Conservation (phyloP, 495 filamentous ascomycete species). For the Penicillium steckii region DNA sequence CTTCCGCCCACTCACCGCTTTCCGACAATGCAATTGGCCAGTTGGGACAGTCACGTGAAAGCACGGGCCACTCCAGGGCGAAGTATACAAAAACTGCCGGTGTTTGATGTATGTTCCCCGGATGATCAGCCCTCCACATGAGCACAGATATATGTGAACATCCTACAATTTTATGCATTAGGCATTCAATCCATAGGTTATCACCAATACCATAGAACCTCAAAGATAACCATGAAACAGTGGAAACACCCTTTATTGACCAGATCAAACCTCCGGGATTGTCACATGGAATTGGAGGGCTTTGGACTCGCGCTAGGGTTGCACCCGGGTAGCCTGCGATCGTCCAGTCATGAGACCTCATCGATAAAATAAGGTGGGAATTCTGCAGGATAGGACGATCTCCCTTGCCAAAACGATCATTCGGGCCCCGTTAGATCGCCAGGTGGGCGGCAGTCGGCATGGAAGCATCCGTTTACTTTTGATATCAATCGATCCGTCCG, state of each 20-base stretch:
- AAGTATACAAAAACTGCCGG: not conserved
- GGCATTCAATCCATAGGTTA: no score
- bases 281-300: not conserved
- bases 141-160: no score
- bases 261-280: not conserved
- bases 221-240: not conserved
- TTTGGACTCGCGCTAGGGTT: conserved; percentile 8
- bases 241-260: not conserved
- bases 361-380: conserved; percentile 8
- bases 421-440: conserved; percentile 1
- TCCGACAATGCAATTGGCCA: conserved; percentile 31
- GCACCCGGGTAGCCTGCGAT: conserved; percentile 4
- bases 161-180: no score
- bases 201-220: no score
- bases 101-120: no score
- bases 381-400: conserved; percentile 16
- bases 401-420: conserved; percentile 21
- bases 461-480: no score
- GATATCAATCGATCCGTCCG: no score
- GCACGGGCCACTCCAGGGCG: conserved; percentile 18
- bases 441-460: not conserved
- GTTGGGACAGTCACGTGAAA: conserved; percentile 13
- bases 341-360: conserved; percentile 11
- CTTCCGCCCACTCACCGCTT: conserved; percentile 14
- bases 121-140: no score